Evolutionary conservation across 1,284 basidiomycete species (phyloP), one percentile per base, ranked within the genome.

Genomic region (Tilletiopsis washingtonensis): DNA sequence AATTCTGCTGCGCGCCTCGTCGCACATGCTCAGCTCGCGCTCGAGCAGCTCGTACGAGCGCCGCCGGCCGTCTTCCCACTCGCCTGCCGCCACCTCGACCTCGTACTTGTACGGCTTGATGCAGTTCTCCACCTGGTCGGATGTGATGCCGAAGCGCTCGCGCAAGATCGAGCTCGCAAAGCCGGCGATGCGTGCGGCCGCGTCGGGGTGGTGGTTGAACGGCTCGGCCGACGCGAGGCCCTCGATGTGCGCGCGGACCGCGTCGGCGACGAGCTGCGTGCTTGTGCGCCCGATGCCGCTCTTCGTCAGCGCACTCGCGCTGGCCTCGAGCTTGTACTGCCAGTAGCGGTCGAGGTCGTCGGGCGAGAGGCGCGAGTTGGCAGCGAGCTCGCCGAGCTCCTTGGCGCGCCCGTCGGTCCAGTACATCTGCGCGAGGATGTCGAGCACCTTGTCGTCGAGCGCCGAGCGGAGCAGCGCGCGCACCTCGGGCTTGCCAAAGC

Each of bases 41-140:
- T 88, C 84, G 62, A 94, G 86, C 59, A 91, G 77, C 42, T 81
- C 80, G 47, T 91, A 79, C 0, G 89, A 82, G 45, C 83, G 78
- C 56, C 79, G 78, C 29, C 91, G 78, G 0, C 93, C 93, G 3
- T 78, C 69, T 64, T 90, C 88, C 94, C 94, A 99, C 73, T 97
- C 91, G 37, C 83, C 78, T 11, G 81, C 80, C 59, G 94, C 88
- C 4, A 80, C 74, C 57, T 80, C 79, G 15, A 91, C 81, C 66
- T 91, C 89, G 73, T 96, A 96, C 78, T 98, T 97, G 81, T 84
- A 97, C 26, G 94, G 94, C 77, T 98, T 99, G 78, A 99, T 94
- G 75, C 89, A 94, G 76, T 98, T 99, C 78, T 99, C 94, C 6
- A 99, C 94, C 76, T 98, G 93, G 73, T 99, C 94, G 1, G 89